Conservation (phyloP, 2,329 filamentous ascomycete genomes). For the Microsporum ferrugineum region DNA sequence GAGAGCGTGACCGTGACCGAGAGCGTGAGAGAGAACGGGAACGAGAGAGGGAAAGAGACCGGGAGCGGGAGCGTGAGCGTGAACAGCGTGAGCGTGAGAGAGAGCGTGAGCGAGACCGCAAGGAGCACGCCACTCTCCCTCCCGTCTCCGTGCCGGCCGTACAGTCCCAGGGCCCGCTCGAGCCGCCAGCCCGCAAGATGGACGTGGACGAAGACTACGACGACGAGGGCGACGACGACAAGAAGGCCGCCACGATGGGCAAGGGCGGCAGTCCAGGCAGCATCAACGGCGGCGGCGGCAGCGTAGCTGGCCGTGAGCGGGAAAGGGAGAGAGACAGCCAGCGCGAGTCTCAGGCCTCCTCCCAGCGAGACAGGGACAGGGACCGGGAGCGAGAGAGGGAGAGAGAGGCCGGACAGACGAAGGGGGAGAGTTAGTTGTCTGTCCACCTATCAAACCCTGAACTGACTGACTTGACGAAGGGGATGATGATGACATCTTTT, state of each 20-base stretch:
- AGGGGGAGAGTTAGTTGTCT: neutral
- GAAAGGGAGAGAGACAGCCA: neutral
- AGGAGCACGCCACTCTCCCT: slow-evolving; percentile 26
- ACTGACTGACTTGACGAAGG: neutral
- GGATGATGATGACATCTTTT: neutral
- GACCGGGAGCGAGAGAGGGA: neutral
- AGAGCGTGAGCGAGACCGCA: slow-evolving; percentile 28
- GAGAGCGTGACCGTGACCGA: neutral
- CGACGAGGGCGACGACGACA: slow-evolving; percentile 80
- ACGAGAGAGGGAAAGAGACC: neutral
- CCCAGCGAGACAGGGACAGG: neutral
- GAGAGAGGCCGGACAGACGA: neutral
- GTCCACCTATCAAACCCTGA: neutral
- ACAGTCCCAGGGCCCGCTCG: slow-evolving; percentile 35
- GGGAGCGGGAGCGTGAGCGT: neutral
- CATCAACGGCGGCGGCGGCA: slow-evolving; percentile 3
- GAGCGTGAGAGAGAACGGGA: neutral
- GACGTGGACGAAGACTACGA: slow-evolving; percentile 97
- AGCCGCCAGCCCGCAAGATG: slow-evolving; percentile 87
- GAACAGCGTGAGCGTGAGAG: neutral
- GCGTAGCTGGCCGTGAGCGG: slow-evolving; percentile 7
- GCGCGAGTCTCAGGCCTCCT: neutral
- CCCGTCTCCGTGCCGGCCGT: slow-evolving; percentile 23
- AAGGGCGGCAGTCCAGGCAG: slow-evolving; percentile 23
- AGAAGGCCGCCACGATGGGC: slow-evolving; percentile 29